These are phyloP conservation scores for Penicillium psychrofluorescens DNA, from an alignment of 495 filamentous ascomycete species.

Conservation along the genomic window DNA sequence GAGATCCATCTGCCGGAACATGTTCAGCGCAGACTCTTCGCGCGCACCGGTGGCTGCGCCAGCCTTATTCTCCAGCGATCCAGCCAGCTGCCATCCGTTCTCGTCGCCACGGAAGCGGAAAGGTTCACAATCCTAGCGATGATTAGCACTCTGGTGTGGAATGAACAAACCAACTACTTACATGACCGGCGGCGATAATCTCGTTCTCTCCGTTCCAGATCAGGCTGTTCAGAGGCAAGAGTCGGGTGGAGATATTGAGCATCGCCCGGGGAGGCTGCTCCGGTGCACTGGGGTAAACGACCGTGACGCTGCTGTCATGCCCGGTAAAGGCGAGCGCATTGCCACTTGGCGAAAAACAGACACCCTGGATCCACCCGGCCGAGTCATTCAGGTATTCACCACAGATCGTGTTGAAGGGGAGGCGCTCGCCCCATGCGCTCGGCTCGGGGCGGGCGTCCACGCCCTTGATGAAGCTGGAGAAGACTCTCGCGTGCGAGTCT, in stretches of 20 bases:
- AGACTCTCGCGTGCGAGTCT: slow-evolving; percentile 94
- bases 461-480: slow-evolving; percentile 94
- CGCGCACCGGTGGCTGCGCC: slow-evolving; percentile 52
- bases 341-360: slow-evolving; percentile 85
- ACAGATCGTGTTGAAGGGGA: slow-evolving; percentile 97
- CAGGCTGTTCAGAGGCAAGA: slow-evolving; percentile 83
- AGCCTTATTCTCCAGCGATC: slow-evolving; percentile 65
- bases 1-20: slow-evolving; percentile 98
- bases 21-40: slow-evolving; percentile 86
- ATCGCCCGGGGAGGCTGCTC: slow-evolving; percentile 87
- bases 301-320: slow-evolving; percentile 91
- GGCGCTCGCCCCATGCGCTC: slow-evolving; percentile 84
- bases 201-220: slow-evolving; percentile 90
- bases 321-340: slow-evolving; percentile 84
- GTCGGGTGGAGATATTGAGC: slow-evolving; percentile 78
- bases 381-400: slow-evolving; percentile 93
- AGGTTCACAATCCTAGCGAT: slow-evolving; percentile 72
- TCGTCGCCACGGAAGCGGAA: slow-evolving; percentile 81
- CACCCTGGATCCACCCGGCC: slow-evolving; percentile 91
- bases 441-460: slow-evolving; percentile 82
- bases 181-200: slow-evolving; percentile 91
- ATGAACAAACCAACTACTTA: slow-evolving; percentile 22
- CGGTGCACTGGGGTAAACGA: slow-evolving; percentile 89
- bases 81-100: slow-evolving; percentile 77
- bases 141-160: slow-evolving; percentile 6